Base-by-base conservation (phyloP, 495 filamentous ascomycete genomes). In the Aspergillus bertholletiae region DNA sequence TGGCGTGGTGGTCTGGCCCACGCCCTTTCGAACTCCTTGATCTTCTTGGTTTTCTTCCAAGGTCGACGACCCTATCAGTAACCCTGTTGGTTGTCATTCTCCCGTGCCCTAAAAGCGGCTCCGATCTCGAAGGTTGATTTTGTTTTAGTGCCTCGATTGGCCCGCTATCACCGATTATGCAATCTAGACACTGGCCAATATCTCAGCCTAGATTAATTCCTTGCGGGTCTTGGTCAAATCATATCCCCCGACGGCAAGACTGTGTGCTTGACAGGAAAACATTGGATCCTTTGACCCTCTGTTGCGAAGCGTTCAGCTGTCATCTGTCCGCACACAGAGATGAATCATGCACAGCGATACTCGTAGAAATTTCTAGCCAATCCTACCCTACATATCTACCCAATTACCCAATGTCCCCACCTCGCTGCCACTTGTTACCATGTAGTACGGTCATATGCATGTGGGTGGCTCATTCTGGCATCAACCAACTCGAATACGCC, bases 101-200 rank as follows among this genome's bases (percentile, higher is more conserved):
- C n/a, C n/a, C n/a, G n/a, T n/a, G n/a, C n/a, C n/a, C n/a, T n/a
- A n/a, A n/a, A 17, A 37, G 5, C 46, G n/a, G 20, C 46, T 45
- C 54, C 27, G 40, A 56, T 46, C 40, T 20, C 21, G 40, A 46
- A 35, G 43, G 30, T 28, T 18, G 47, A 40, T 46, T 27, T 18
- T 49, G 18, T 44, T n/a, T 45, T 41, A 35, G 49, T 35, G 51
- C 39, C 45, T 43, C 26, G 45, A 44, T 35, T 58, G 45, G 51
- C 20, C 13, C 28, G 37, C 27, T 45, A 54, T 49, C 21, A 58
- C 44, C 46, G 44, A 49, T 49, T 35, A 53, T 61, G 46, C 46
- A 54, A 57, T 57, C 59, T 57, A 32, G 2, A 37, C 34, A 37
- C 34, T n/a, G 34, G 34, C 30, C 30, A 32, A 32, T 32, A 32